Evolutionary conservation across 768 basidiomycete genomes (phyloP).

Genomic region (Rhizopogon vinicolor): DNA sequence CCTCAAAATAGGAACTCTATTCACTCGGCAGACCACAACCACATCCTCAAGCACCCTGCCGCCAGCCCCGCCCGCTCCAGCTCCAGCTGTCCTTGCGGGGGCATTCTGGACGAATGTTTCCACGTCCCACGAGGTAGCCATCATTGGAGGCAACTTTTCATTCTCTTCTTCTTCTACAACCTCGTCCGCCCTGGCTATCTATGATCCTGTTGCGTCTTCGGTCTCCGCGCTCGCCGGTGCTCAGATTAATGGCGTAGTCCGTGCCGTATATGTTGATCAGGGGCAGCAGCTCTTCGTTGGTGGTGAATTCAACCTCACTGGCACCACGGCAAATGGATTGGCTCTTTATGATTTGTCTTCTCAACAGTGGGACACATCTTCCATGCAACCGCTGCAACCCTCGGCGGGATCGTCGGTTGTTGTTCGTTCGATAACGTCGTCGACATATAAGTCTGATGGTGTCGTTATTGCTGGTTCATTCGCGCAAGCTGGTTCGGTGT

Average conservation of each 20-base stretch:
- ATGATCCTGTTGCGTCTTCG: conserved; percentile 49
- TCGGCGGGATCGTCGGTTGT: conserved; percentile 48
- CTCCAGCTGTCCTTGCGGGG: conserved; percentile 82
- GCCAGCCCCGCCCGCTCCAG: conserved; percentile 45
- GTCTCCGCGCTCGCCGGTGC: conserved; percentile 54
- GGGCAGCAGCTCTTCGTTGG: conserved; percentile 74
- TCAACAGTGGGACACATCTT: conserved; percentile 57
- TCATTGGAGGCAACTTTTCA: conserved; percentile 91
- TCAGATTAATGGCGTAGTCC: conserved; percentile 72
- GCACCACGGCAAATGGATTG: conserved; percentile 60
- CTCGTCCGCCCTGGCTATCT: conserved; percentile 63
- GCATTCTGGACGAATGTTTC: conserved; percentile 86
- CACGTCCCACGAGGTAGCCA: conserved; percentile 57
- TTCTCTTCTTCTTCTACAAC: conserved; percentile 38
- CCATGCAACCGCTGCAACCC: conserved; percentile 57
- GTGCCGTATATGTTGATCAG: conserved; percentile 61
- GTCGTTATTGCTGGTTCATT: conserved; percentile 91
- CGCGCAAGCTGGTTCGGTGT: conserved; percentile 64
- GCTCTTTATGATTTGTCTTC: conserved; percentile 73
- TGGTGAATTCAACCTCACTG: conserved; percentile 70
- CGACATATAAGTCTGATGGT: conserved; percentile 52
- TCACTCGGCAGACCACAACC: conserved; percentile 47
- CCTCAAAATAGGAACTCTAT: conserved; percentile 37
- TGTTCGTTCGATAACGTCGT: conserved; percentile 67
- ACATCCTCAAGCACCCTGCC: conserved; percentile 50